These are phyloP conservation scores for Teratosphaeria gauchensis DNA, from an alignment of 2,329 filamentous ascomycete genomes.

Conservation along the genomic window DNA sequence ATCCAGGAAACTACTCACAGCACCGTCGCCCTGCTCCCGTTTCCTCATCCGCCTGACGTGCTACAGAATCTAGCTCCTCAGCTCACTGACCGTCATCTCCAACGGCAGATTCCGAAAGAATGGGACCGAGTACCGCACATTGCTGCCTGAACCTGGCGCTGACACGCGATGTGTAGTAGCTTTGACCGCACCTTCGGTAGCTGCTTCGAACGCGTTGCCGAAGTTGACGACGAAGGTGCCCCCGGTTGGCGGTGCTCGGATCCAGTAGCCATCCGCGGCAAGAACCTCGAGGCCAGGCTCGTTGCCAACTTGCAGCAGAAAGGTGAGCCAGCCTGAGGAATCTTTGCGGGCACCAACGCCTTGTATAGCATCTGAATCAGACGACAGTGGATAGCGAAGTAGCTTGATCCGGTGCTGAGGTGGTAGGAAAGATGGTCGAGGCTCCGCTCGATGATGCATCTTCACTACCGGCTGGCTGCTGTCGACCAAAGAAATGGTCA, in stretches of 20 bases:
- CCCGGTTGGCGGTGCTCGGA: conserved; percentile 32
- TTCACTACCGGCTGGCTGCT: conserved; percentile 14
- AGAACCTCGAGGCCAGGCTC: conserved; percentile 41
- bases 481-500: conserved; percentile 37
- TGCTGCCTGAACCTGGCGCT: conserved; percentile 10
- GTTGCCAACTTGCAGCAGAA: conserved; percentile 50
- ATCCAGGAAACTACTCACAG: conserved; percentile 18
- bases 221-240: conserved; percentile 38
- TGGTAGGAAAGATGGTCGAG: conserved; percentile 12
- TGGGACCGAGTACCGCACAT: conserved; percentile 25
- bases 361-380: conserved; percentile 26
- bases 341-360: conserved; percentile 55
- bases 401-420: conserved; percentile 51
- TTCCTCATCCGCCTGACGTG: conserved; percentile 13
- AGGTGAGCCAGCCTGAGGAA: conserved; percentile 56
- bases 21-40: conserved; percentile 3
- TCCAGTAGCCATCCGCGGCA: conserved; percentile 33
- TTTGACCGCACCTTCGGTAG: conserved; percentile 44
- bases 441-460: no score
- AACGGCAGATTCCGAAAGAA: conserved; percentile 31
- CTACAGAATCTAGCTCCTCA: conserved; percentile 22
- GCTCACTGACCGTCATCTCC: conserved; percentile 34
- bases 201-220: conserved; percentile 46
- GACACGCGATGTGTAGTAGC: conserved; percentile 39
- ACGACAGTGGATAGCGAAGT: conserved; percentile 41